Conservation (phyloP, 352 stramenopile species). For the Phytophthora rubi region DNA sequence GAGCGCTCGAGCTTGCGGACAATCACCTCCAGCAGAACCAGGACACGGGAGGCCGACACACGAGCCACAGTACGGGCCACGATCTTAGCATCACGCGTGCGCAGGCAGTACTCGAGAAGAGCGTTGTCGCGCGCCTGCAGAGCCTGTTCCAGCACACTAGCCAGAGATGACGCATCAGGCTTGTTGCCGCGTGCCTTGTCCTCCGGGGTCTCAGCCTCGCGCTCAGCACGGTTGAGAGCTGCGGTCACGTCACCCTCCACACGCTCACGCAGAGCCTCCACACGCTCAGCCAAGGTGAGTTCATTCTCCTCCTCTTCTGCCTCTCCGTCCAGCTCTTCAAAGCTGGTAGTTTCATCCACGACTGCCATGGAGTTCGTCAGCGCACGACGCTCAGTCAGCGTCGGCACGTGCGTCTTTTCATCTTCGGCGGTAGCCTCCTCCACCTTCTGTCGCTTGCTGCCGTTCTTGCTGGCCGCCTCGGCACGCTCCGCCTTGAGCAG, state of each 20-base stretch:
- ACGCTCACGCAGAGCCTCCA: conserved; percentile 78
- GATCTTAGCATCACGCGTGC: conserved; percentile 78
- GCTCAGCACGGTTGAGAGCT: conserved; percentile 60
- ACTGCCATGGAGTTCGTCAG: conserved; percentile 64
- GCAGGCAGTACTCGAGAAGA: conserved; percentile 85
- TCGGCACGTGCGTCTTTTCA: conserved; percentile 75
- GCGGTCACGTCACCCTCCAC: conserved; percentile 75
- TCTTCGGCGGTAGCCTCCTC: conserved; percentile 38
- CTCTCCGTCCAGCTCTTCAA: conserved; percentile 61
- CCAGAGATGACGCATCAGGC: conserved; percentile 84
- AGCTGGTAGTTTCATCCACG: conserved; percentile 62
- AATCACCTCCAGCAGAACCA: conserved; percentile 79
- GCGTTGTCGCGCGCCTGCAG: conserved; percentile 89
- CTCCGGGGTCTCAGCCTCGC: conserved; percentile 45
- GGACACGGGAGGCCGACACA: conserved; percentile 75
- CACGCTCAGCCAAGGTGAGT: conserved; percentile 74
- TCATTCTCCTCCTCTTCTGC: conserved; percentile 65
- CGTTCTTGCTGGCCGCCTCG: conserved; percentile 41
- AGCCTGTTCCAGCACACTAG: conserved; percentile 82
- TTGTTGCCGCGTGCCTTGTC: conserved; percentile 45
- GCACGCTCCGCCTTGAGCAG: conserved; percentile 53
- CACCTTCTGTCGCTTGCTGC: conserved; percentile 72
- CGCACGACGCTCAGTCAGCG: conserved; percentile 71
- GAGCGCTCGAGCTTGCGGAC: conserved; percentile 87
- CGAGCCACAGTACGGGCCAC: conserved; percentile 80